Evolutionary conservation across 2,329 filamentous ascomycete genomes (phyloP).

Genomic region (Pyrenophora graminea): DNA sequence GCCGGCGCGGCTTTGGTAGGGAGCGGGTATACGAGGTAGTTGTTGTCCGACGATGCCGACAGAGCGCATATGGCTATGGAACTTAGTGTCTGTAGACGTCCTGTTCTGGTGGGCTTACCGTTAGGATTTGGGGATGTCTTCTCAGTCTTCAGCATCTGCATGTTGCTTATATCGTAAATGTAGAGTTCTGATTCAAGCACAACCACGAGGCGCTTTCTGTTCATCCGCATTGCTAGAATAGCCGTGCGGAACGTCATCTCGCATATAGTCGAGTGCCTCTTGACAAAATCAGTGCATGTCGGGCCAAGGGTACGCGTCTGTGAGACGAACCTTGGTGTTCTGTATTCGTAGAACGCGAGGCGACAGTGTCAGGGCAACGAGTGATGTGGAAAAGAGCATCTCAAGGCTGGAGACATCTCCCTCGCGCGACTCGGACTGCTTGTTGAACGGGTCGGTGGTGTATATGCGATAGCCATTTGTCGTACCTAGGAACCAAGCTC

Average conservation of each 20-base stretch:
- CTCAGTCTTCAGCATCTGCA: slow-evolving; percentile 92
- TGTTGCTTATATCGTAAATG: slow-evolving; percentile 97
- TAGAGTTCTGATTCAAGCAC: slow-evolving; percentile 96
- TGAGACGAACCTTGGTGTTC: slow-evolving; percentile 80
- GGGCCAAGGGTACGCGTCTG: not conserved
- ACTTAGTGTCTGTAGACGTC: slow-evolving; percentile 17
- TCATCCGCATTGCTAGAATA: slow-evolving; percentile 89
- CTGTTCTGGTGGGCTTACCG: slow-evolving; percentile 51
- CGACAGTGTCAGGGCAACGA: slow-evolving; percentile 90
- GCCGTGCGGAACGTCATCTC: slow-evolving; percentile 98
- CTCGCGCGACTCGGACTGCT: slow-evolving; percentile 92
- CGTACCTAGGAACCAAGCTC: slow-evolving; percentile 64
- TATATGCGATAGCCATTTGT: slow-evolving; percentile 95
- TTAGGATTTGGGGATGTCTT: slow-evolving; percentile 91
- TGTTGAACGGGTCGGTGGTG: slow-evolving; percentile 92
- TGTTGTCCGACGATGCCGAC: slow-evolving; percentile 92
- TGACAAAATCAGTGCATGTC: slow-evolving; percentile 18
- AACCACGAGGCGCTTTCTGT: slow-evolving; percentile 90
- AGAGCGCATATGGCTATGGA: slow-evolving; percentile 79
- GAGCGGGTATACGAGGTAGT: slow-evolving; percentile 91
- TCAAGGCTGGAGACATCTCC: slow-evolving; percentile 95
- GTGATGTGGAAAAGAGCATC: slow-evolving; percentile 97
- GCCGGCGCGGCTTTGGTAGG: slow-evolving; percentile 65
- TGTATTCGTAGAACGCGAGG: slow-evolving; percentile 92
- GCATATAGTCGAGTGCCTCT: slow-evolving; percentile 85